Conservation (phyloP, 108 stramenopile species). For the Conticribra weissflogii region DNA sequence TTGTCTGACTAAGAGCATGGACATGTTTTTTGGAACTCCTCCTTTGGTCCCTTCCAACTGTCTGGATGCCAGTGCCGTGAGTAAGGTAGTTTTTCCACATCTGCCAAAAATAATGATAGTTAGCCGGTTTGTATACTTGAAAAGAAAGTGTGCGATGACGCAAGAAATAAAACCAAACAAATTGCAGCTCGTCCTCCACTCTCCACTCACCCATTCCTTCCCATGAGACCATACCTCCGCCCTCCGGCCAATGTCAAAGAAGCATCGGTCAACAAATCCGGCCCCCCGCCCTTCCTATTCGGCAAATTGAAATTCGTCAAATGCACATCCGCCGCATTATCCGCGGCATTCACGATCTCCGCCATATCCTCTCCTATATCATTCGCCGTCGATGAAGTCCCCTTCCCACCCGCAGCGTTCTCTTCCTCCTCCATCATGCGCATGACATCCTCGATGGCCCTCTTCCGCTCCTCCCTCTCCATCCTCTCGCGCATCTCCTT, state of each 20-base stretch:
- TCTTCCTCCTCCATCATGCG: slow-evolving; percentile 48
- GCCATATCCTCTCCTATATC: slow-evolving; percentile 18
- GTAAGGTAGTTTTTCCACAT: slow-evolving; percentile 82
- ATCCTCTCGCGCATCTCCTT: slow-evolving; percentile 55
- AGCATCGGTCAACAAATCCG: slow-evolving; percentile 72
- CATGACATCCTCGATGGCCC: slow-evolving; percentile 69
- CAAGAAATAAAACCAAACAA: too few relatives aligned
- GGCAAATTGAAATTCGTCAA: slow-evolving; percentile 55
- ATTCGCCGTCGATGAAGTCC: neutral
- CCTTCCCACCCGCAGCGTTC: slow-evolving; percentile 1
- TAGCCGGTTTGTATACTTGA: too few relatives aligned
- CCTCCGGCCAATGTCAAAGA: slow-evolving; percentile 66
- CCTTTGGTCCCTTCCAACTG: slow-evolving; percentile 24
- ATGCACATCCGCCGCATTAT: slow-evolving; percentile 63
- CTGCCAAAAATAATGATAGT: slow-evolving; percentile 41
- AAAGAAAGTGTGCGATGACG: too few relatives aligned
- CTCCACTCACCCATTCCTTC: too few relatives aligned
- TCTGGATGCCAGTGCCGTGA: slow-evolving; percentile 40
- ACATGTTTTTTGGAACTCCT: slow-evolving; percentile 66
- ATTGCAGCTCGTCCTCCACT: too few relatives aligned
- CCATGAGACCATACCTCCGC: slow-evolving; percentile 87
- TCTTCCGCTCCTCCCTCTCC: slow-evolving; percentile 64
- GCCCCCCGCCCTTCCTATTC: slow-evolving; percentile 63
- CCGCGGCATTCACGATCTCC: slow-evolving; percentile 37
- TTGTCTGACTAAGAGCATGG: slow-evolving; percentile 72